Evolutionary conservation across 345 rosid species (phyloP).

Genomic region (Garcia nutans): DNA sequence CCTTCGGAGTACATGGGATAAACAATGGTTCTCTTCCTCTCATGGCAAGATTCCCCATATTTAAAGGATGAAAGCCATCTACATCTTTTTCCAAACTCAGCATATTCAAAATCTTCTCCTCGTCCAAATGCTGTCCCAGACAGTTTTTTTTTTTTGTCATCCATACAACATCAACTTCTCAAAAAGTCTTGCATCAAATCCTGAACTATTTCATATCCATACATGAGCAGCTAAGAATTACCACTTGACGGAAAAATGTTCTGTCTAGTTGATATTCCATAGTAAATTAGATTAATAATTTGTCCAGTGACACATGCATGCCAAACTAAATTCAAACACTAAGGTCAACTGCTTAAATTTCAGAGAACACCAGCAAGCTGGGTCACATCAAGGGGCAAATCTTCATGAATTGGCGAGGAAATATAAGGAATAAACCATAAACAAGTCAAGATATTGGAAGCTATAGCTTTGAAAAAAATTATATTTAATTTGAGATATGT

Average conservation of each 20-base stretch:
- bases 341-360: too few relatives aligned
- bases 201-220: constrained; percentile 17
- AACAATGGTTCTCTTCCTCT: constrained; percentile 87
- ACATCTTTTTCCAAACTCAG: constrained; percentile 82
- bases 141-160: constrained; percentile 16
- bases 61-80: constrained; percentile 82
- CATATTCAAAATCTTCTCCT: constrained; percentile 62
- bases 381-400: too few relatives aligned
- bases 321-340: background rate
- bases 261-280: background rate
- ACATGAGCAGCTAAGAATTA: constrained; percentile 9
- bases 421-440: background rate
- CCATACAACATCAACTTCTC: constrained; percentile 20
- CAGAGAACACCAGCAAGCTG: too few relatives aligned
- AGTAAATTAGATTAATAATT: background rate
- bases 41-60: constrained; percentile 92
- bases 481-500: background rate
- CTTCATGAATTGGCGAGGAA: too few relatives aligned
- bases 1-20: constrained; percentile 86
- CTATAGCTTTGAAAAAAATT: background rate
- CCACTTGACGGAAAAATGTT: background rate
- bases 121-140: constrained; percentile 77
- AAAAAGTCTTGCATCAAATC: constrained; percentile 25
- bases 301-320: background rate
- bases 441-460: background rate